These are phyloP conservation scores for Cutaneotrichosporon sp. DNA, from an alignment of 1,284 basidiomycete genomes.

Conservation along the genomic window DNA sequence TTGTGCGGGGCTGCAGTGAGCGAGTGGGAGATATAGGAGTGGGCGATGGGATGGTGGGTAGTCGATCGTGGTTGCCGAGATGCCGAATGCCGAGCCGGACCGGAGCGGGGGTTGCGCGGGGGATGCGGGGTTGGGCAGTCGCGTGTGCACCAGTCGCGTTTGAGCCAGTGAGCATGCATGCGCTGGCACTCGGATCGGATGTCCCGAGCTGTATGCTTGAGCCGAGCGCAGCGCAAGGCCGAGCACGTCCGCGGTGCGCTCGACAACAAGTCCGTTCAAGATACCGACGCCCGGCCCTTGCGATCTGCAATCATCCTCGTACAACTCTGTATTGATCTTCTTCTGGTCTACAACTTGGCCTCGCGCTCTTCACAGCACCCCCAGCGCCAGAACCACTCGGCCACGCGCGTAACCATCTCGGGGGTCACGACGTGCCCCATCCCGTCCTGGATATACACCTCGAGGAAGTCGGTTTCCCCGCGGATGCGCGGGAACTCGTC, in stretches of 20 bases:
- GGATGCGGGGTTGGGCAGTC: background rate
- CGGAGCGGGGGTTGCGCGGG: background rate
- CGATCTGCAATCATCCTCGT: background rate
- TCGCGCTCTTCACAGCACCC: conserved; percentile 24
- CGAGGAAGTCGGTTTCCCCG: conserved; percentile 22
- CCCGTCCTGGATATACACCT: conserved; percentile 46
- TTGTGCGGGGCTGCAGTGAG: no score
- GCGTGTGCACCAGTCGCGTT: no score
- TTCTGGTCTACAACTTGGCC: conserved; percentile 1
- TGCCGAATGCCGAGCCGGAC: conserved; percentile 6
- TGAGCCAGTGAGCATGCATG: no score
- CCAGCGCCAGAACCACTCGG: conserved; percentile 50
- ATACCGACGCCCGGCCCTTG: no score
- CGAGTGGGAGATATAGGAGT: background rate
- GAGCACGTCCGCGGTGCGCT: no score
- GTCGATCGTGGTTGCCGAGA: background rate
- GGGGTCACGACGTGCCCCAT: conserved; percentile 49
- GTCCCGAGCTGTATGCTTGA: no score
- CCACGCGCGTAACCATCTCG: conserved; percentile 49
- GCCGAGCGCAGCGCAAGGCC: no score
- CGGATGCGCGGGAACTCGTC: conserved; percentile 41
- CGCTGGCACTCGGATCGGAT: no score
- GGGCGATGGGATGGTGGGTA: background rate
- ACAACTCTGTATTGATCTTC: background rate
- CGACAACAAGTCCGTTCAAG: no score